Base-by-base conservation (phyloP, 1,139 yeast genomes). In the Hemisphaericaspora lyxosophila region DNA sequence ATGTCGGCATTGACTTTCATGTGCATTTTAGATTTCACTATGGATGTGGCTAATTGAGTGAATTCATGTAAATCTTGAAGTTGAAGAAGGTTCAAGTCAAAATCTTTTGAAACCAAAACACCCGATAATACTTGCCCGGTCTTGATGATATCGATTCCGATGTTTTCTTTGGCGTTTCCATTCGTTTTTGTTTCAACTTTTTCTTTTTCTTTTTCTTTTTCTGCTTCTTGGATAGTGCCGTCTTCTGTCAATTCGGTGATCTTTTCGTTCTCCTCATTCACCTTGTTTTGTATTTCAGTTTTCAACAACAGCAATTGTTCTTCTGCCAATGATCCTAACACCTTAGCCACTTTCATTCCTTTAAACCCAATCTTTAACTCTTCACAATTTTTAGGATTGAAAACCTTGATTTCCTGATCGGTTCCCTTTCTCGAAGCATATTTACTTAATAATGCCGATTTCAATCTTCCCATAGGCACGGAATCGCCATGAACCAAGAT, bases 401-500 rank as follows among this genome's bases (percentile, higher is more conserved):
- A 90, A 4, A 92, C 95, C 52, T 80, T 86, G n/a, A 90, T 90
- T 57, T 92, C 98, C 36, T 85, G 78, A 6, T 86, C 95, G 0
- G 97, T 88, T 7, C 89, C 90, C 56, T 85, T 89, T 37, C 87
- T 71, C 34, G 80, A 76, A 6, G 90, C 75, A 54, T 90, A 94
- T 59, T 89, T 89, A 42, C 96, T 87, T 50, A 89, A 67, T 32
- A 92, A 68, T 0, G 98, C 98, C 18, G 96, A 86, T 59, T 92
- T 92, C 39, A 92, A 68, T 57, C 98, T 80, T 41, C 97, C 98
- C 98, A 92, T 92, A 20, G 96, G 97, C 49, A 87, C 89, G 3
- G 95, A 82, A 57, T 92, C 99, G n/a, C 99, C 99, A 59, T 92
- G 99, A 1, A 92, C 99, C 42, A 92, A 72, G 43, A 92, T 88